A percentile compares a stretch with the other conserved stretches of the same genome.
These are phyloP conservation scores for Colletotrichum melonis DNA, from an alignment of 2,329 filamentous ascomycete genomes.

Conservation along the genomic window DNA sequence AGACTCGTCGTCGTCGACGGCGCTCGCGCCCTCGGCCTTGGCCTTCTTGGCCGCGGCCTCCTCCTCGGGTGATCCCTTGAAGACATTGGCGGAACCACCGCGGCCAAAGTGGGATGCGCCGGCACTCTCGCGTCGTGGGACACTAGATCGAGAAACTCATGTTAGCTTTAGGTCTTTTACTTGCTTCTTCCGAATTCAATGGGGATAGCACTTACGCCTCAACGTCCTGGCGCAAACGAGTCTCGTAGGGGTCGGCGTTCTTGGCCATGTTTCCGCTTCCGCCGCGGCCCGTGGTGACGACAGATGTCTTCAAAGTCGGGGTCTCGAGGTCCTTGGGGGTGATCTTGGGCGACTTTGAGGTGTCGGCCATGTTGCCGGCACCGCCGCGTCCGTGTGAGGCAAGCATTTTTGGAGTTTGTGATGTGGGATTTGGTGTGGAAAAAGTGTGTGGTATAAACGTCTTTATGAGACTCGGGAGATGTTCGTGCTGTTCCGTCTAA, in stretches of 20 bases:
- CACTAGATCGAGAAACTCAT: conserved; percentile 47
- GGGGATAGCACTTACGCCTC: conserved; percentile 65
- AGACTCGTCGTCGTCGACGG: conserved; percentile 45
- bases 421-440: neutral
- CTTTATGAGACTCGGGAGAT: no score
- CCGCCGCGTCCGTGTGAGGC: conserved; percentile 82
- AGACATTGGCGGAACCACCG: conserved; percentile 80
- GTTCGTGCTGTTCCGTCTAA: neutral
- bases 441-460: no score
- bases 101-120: conserved; percentile 76
- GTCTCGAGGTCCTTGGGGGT: conserved; percentile 78
- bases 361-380: conserved; percentile 77
- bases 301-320: conserved; percentile 83
- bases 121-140: conserved; percentile 66
- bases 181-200: conserved; percentile 24
- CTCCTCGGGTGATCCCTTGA: conserved; percentile 59
- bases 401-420: conserved; percentile 48
- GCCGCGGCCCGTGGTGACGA: conserved; percentile 90
- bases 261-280: conserved; percentile 88
- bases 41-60: conserved; percentile 44
- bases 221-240: conserved; percentile 86
- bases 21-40: conserved; percentile 42
- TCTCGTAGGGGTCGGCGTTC: conserved; percentile 77
- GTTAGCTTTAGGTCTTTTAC: conserved; percentile 23
- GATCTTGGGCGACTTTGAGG: conserved; percentile 58